A percentile compares a stretch with the other conserved stretches of the same genome.
Evolutionary conservation across 1,139 yeast species (phyloP).

Genomic region (Torulaspora pretoriensis): DNA sequence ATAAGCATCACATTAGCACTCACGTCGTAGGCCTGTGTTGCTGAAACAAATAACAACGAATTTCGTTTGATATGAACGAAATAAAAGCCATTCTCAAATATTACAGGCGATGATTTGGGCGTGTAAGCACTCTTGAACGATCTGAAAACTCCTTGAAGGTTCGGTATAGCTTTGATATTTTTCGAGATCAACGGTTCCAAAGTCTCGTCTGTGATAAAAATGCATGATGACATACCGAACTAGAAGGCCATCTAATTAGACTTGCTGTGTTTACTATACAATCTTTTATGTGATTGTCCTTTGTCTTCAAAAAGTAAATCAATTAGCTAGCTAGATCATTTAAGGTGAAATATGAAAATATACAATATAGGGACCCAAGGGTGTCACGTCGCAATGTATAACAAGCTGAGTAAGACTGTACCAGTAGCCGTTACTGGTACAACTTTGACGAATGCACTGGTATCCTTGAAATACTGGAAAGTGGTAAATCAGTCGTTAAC

Average conservation of each 20-base stretch:
- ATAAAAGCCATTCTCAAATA: constrained; percentile 48
- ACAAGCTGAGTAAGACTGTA: constrained; percentile 30
- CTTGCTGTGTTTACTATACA: background rate
- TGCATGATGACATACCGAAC: constrained; percentile 31
- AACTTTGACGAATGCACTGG: constrained; percentile 13
- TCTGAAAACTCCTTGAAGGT: constrained; percentile 15
- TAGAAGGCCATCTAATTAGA: background rate
- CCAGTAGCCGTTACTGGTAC: constrained; percentile 19
- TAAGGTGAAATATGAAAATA: background rate
- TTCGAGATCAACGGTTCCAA: constrained; percentile 56
- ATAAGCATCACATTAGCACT: constrained; percentile 56
- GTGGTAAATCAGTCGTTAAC: constrained; percentile 21
- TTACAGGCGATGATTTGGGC: constrained; percentile 40
- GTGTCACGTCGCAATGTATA: constrained; percentile 28
- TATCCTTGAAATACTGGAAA: constrained; percentile 21
- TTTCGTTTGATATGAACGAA: constrained; percentile 56
- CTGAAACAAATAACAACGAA: constrained; percentile 51
- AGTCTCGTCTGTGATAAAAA: constrained; percentile 59
- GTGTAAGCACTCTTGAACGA: constrained; percentile 15
- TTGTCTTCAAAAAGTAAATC: constrained; percentile 1
- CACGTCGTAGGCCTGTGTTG: constrained; percentile 37
- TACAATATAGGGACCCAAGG: background rate
- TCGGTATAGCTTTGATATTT: constrained; percentile 43
- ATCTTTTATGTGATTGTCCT: background rate
- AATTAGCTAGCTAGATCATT: background rate